phyloP scores from a whole-genome alignment of 2,329 filamentous ascomycete genomes.

The Fusarium tanahbumbuense region DNA sequence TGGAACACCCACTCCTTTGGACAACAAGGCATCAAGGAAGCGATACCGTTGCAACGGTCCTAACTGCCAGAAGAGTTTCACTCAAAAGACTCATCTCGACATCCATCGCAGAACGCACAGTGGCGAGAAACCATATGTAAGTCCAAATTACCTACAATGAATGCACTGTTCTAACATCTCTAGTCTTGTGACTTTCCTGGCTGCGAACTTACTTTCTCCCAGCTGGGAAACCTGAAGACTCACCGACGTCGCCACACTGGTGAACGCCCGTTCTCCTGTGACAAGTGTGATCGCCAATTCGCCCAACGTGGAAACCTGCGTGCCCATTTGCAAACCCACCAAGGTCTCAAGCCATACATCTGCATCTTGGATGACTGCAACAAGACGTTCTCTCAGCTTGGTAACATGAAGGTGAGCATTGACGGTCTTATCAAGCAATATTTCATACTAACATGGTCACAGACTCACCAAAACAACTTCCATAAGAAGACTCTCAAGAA shows the following conservation, averaged over 20 bases:
- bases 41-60: slow-evolving; percentile 79
- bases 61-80: slow-evolving; percentile 83
- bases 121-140: slow-evolving; percentile 88
- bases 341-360: slow-evolving; percentile 79
- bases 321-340: slow-evolving; percentile 85
- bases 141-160: slow-evolving; percentile 49
- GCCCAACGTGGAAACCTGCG: slow-evolving; percentile 87
- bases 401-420: slow-evolving; percentile 82
- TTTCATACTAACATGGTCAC: slow-evolving; percentile 5
- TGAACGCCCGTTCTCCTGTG: slow-evolving; percentile 84
- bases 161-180: slow-evolving; percentile 38
- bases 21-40: slow-evolving; percentile 58
- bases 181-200: slow-evolving; percentile 75
- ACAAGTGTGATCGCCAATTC: slow-evolving; percentile 83
- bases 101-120: slow-evolving; percentile 92
- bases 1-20: slow-evolving; percentile 38
- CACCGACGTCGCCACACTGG: slow-evolving; percentile 90
- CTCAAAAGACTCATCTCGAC: slow-evolving; percentile 91
- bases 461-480: slow-evolving; percentile 95
- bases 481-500: slow-evolving; percentile 78
- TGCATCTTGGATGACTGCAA: slow-evolving; percentile 86
- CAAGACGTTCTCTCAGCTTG: slow-evolving; percentile 89
- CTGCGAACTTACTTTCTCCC: slow-evolving; percentile 86
- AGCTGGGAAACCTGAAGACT: slow-evolving; percentile 92
- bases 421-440: background rate